Conservation (phyloP, 495 filamentous ascomycete species). For the Xylaria longipes region DNA sequence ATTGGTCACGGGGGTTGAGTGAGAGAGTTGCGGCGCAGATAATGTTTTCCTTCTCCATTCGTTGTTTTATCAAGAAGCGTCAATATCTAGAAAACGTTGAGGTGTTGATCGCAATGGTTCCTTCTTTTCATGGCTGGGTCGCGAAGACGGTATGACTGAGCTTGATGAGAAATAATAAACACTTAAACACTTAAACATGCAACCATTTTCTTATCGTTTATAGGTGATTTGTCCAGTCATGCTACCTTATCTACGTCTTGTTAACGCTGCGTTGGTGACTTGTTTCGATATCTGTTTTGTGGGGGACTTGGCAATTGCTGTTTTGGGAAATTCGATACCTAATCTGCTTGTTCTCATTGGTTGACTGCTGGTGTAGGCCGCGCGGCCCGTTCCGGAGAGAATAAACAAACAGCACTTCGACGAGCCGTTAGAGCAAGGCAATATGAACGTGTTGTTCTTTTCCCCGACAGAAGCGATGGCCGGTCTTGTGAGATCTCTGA, state of each 20-base stretch:
- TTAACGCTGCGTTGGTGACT: neutral
- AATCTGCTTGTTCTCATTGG: neutral
- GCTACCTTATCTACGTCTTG: neutral
- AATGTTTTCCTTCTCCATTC: neutral
- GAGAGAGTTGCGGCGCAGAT: neutral
- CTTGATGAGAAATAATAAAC: neutral
- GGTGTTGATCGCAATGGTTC: neutral
- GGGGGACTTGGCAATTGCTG: neutral
- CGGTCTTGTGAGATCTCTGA: too few species aligned
- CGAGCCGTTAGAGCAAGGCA: too few species aligned
- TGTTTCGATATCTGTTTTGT: neutral
- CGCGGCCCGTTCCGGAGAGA: neutral
- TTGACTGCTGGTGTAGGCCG: neutral
- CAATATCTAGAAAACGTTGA: neutral
- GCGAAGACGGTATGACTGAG: neutral
- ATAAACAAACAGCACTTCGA: neutral
- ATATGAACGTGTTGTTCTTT: too few species aligned
- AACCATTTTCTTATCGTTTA: neutral
- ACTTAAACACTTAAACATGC: neutral
- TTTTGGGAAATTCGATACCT: neutral
- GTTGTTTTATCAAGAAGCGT: neutral
- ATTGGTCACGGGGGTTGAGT: neutral
- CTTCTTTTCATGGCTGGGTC: neutral
- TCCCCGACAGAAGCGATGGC: too few species aligned
- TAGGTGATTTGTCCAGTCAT: neutral